Evolutionary conservation across 2,329 filamentous ascomycete species (phyloP).

Genomic region (Colletotrichum australisinense): DNA sequence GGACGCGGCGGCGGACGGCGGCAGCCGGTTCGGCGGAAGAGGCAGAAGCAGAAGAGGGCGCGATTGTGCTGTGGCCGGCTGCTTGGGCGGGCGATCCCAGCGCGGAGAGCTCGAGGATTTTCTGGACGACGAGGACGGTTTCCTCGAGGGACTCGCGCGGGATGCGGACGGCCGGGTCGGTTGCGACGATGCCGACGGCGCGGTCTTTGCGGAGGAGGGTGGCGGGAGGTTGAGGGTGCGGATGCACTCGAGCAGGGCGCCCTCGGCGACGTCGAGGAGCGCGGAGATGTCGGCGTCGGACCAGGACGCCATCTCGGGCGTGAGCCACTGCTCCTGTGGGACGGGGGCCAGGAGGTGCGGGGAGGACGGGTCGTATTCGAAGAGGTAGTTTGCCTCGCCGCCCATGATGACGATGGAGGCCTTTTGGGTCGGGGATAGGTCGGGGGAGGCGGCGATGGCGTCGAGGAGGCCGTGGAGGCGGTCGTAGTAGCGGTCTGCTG

Average conservation of each 20-base stretch:
- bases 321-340: conserved; percentile 75
- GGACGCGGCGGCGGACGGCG: conserved; percentile 59
- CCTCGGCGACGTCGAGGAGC: conserved; percentile 91
- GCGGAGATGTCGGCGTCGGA: conserved; percentile 79
- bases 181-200: conserved; percentile 82
- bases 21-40: not conserved
- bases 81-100: conserved; percentile 49
- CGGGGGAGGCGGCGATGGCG: conserved; percentile 71
- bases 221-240: conserved; percentile 82
- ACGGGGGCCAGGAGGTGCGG: conserved; percentile 77
- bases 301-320: conserved; percentile 83
- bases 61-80: conserved; percentile 32
- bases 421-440: conserved; percentile 74
- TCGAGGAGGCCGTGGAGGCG: conserved; percentile 89
- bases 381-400: conserved; percentile 95
- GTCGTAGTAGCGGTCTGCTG: conserved; percentile 86
- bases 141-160: conserved; percentile 93
- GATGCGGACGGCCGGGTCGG: conserved; percentile 72
- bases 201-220: conserved; percentile 88
- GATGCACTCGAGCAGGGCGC: conserved; percentile 84
- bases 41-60: conserved; percentile 7
- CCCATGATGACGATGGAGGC: conserved; percentile 91
- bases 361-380: conserved; percentile 76
- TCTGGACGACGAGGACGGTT: conserved; percentile 93
- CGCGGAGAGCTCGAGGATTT: conserved; percentile 85